These are phyloP conservation scores for Xylaria sp. DNA, from an alignment of 2,329 filamentous ascomycete genomes.

Conservation along the genomic window DNA sequence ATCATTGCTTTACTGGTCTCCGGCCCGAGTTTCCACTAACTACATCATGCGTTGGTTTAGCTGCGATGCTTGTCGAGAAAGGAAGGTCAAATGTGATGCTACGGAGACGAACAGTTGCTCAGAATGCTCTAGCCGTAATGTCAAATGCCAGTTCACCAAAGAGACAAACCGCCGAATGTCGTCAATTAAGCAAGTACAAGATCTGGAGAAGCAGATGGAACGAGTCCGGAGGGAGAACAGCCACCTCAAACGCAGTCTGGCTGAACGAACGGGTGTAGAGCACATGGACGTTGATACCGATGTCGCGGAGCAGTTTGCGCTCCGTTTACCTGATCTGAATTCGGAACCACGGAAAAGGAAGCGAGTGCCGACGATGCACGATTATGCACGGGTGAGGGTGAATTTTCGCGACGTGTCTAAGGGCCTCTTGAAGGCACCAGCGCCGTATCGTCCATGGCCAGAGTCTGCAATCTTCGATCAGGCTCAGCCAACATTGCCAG, in stretches of 20 bases:
- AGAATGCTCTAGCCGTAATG: constrained; percentile 94
- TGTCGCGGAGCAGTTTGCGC: constrained; percentile 58
- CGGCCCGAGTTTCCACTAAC: constrained; percentile 33
- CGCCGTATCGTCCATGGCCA: constrained; percentile 69
- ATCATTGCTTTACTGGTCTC: constrained; percentile 4
- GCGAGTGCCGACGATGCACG: constrained; percentile 70
- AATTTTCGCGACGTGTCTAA: constrained; percentile 80
- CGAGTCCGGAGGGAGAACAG: constrained; percentile 83
- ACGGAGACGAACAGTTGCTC: constrained; percentile 97
- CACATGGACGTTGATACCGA: constrained; percentile 63
- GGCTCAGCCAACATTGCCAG: constrained; percentile 73
- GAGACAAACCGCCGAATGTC: constrained; percentile 99
- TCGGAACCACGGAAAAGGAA: constrained; percentile 73
- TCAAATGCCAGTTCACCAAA: constrained; percentile 99
- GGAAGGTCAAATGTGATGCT: constrained; percentile 90
- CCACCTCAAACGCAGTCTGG: constrained; percentile 74
- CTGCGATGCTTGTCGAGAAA: constrained; percentile 94
- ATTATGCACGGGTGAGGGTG: constrained; percentile 76
- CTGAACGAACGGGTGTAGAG: constrained; percentile 57
- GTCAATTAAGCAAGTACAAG: constrained; percentile 98
- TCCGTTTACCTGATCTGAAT: constrained; percentile 73
- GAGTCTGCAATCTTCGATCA: constrained; percentile 60
- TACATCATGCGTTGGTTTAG: constrained; percentile 51
- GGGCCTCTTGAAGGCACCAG: constrained; percentile 83
- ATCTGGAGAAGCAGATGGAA: constrained; percentile 91